Conservation (phyloP, 2,329 filamentous ascomycete species). For the Aaosphaeria pasadenensis region DNA sequence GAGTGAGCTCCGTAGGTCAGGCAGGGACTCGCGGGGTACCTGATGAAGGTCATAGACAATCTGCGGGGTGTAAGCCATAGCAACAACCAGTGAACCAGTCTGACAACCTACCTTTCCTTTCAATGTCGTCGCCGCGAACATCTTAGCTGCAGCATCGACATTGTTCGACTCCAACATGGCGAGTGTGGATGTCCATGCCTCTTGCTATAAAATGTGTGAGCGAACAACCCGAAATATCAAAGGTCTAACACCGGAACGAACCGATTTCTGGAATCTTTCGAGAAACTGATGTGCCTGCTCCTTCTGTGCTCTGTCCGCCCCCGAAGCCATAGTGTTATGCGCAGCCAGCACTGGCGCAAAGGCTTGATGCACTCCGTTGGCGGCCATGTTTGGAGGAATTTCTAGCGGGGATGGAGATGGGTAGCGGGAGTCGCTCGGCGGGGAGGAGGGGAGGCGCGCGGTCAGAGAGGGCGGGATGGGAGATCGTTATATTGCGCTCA, state of each 20-base stretch:
- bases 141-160: conserved; percentile 77
- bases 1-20: conserved; percentile 78
- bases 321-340: conserved; percentile 85
- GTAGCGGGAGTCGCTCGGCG: conserved; percentile 21
- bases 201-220: conserved; percentile 56
- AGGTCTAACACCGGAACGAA: conserved; percentile 44
- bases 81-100: neutral
- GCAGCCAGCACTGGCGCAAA: conserved; percentile 85
- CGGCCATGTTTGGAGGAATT: conserved; percentile 57
- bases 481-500: conserved; percentile 19
- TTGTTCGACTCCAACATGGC: conserved; percentile 76
- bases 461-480: conserved; percentile 12
- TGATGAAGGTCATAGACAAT: conserved; percentile 96
- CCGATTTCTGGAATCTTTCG: conserved; percentile 97
- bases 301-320: conserved; percentile 77
- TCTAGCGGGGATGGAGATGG: conserved; percentile 6
- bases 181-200: conserved; percentile 88
- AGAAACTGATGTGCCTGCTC: conserved; percentile 87
- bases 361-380: conserved; percentile 63
- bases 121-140: conserved; percentile 94
- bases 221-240: no score
- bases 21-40: conserved; percentile 71
- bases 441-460: conserved; percentile 10
- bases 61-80: conserved; percentile 48
- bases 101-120: conserved; percentile 81